A percentile compares a stretch with the other conserved stretches of the same genome.
phyloP scores from a whole-genome alignment of 1,139 yeast species.

The Hyphopichia fennica region DNA sequence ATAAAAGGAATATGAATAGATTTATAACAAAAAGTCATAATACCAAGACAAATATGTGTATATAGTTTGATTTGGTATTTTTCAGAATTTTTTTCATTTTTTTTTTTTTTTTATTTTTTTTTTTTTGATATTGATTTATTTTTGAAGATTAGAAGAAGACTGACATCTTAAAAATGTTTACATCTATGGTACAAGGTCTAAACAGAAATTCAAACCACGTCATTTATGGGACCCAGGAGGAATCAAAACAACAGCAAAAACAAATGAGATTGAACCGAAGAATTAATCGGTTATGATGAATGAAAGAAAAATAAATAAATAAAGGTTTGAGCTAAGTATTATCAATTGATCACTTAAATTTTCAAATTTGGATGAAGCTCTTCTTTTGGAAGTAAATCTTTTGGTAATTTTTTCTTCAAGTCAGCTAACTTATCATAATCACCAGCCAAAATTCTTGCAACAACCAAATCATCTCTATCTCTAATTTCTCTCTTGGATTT shows the following conservation, averaged over 20 bases:
- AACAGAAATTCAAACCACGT: background rate
- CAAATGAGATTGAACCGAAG: background rate
- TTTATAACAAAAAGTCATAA: background rate
- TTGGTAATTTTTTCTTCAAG: slow-evolving; percentile 56
- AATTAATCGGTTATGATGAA: background rate
- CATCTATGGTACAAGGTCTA: background rate
- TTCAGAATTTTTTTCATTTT: background rate
- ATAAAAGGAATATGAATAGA: too few relatives aligned
- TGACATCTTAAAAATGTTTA: background rate
- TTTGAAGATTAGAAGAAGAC: background rate
- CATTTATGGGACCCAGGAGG: too few relatives aligned
- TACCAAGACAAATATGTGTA: too few relatives aligned
- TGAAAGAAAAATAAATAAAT: background rate
- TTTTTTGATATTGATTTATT: too few relatives aligned
- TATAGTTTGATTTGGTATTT: too few relatives aligned
- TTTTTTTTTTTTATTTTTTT: background rate
- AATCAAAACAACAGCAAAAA: background rate
- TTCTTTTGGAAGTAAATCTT: slow-evolving; percentile 38
- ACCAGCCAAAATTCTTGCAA: slow-evolving; percentile 80
- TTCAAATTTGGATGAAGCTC: slow-evolving; percentile 35
- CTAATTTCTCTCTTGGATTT: slow-evolving; percentile 59
- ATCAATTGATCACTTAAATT: slow-evolving; percentile 21
- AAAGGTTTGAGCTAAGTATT: background rate
- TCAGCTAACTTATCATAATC: slow-evolving; percentile 81
- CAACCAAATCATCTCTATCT: slow-evolving; percentile 75